Percentiles rank a stretch among this genome's conserved stretches.
Evolutionary conservation across 495 filamentous ascomycete species (phyloP).

Genomic region (Penicillium maclennaniae): DNA sequence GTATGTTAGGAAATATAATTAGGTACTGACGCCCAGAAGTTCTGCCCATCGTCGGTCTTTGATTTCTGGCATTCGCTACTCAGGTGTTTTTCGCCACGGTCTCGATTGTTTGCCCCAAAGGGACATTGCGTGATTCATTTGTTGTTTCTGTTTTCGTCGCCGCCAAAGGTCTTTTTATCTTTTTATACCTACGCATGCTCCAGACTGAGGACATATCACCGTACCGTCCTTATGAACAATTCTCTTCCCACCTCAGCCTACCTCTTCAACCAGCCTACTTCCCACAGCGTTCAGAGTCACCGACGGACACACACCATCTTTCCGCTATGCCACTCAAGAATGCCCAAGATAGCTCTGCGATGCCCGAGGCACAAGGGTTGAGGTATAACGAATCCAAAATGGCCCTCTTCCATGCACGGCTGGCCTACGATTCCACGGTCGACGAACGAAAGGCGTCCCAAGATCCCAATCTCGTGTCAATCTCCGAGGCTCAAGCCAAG

Average conservation of each 20-base stretch:
- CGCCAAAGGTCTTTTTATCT: too few relatives aligned
- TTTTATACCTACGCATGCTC: neutral
- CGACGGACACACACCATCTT: neutral
- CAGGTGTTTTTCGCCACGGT: neutral
- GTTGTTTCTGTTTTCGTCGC: neutral
- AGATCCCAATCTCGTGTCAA: slow-evolving; percentile 35
- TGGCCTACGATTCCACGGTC: slow-evolving; percentile 39
- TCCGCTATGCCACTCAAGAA: slow-evolving; percentile 27
- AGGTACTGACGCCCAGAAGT: neutral
- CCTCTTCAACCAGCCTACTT: neutral
- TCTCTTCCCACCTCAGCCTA: neutral
- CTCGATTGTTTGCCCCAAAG: slow-evolving; percentile 9
- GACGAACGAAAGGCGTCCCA: slow-evolving; percentile 35
- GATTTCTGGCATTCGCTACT: slow-evolving; percentile 1
- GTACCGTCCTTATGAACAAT: neutral
- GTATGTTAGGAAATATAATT: slow-evolving; percentile 18
- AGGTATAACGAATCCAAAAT: slow-evolving; percentile 44
- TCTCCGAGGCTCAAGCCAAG: slow-evolving; percentile 35
- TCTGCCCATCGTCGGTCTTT: slow-evolving; percentile 6
- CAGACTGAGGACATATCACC: neutral
- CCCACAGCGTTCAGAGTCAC: neutral
- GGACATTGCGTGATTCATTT: neutral
- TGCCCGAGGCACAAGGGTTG: slow-evolving; percentile 39
- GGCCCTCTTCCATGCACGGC: slow-evolving; percentile 39
- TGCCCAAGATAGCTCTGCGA: slow-evolving; percentile 19